These are phyloP conservation scores for Cyberlindnera misumaiensis DNA, from an alignment of 805 yeast species.

Conservation along the genomic window DNA sequence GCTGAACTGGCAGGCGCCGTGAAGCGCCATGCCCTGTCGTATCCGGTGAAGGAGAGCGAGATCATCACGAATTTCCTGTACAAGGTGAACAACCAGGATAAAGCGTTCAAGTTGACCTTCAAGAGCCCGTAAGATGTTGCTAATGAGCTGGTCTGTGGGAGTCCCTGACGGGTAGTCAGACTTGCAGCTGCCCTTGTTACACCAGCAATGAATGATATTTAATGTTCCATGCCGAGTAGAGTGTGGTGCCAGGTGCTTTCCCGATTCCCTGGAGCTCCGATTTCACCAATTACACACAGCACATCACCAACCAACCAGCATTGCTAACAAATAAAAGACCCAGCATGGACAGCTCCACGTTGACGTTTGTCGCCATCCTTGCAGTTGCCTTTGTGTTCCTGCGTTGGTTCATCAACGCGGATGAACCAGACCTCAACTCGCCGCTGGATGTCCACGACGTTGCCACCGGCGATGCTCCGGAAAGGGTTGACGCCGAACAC, in stretches of 20 bases:
- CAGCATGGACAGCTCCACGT: constrained; percentile 45
- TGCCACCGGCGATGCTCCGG: constrained; percentile 2
- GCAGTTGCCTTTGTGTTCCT: constrained; percentile 50
- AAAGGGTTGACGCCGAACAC: too few species aligned
- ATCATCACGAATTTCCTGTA: constrained; percentile 84
- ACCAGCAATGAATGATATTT: too few species aligned
- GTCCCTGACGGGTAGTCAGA: too few species aligned
- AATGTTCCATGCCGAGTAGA: too few species aligned
- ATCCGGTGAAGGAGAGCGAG: constrained; percentile 71
- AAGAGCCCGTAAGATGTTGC: constrained; percentile 5
- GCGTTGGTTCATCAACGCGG: constrained; percentile 61
- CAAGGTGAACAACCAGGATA: constrained; percentile 66
- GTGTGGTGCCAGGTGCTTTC: too few species aligned
- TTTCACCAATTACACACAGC: too few species aligned
- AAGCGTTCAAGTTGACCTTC: constrained; percentile 35
- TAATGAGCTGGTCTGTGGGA: too few species aligned
- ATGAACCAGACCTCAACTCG: constrained; percentile 23
- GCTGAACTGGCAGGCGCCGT: constrained; percentile 52
- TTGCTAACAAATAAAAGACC: neutral
- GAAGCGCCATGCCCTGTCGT: constrained; percentile 59
- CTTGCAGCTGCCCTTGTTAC: too few species aligned
- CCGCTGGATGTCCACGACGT: constrained; percentile 2
- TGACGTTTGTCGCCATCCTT: constrained; percentile 41
- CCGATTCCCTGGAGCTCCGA: too few species aligned
- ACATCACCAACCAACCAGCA: too few species aligned